Evolutionary conservation across 106 monocot species (phyloP), one percentile per base, ranked within the genome.

Genomic region (Acorus calamus): DNA sequence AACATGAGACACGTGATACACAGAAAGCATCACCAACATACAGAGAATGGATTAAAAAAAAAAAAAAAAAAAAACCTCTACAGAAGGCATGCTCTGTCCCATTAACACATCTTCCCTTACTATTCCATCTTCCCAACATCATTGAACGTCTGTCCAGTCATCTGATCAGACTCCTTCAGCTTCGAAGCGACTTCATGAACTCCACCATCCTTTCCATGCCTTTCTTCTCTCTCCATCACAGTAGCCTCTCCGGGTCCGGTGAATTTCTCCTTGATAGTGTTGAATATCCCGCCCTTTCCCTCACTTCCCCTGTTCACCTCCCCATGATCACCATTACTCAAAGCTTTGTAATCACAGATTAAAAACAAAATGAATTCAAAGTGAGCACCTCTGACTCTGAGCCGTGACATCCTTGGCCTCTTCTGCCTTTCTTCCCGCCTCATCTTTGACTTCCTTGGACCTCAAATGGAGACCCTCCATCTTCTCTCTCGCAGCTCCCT

Each of bases 91-190:
- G 28, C 28, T 28, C 28, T 28, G 28, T 28, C 28, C 28, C 28
- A 28, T 28, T 28, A 28, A 28, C 28, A 28, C 28, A 28, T 28
- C 1, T 28, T 71, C 7, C 81, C 77, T 61, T 85, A 81, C 5
- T 42, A 77, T 4, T 52, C 74, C 59, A 78, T 61, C 56, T 50
- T 60, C n/a, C 72, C 77, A 52, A 63, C 69, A 44, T 76, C 83
- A 56, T 75, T 76, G 75, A 76, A 84, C 11, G 52, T 61, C 56
- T 72, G 71, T 10, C 77, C 81, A 3, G 77, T 59, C 73, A 73
- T 73, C 61, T 84, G 76, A 14, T 76, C 76, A 8, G 79, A 67
- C 3, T 43, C 66, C 79, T 80, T 72, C 50, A 55, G 52, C 45
- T 56, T 28, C 28, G 28, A 28, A 28, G 28, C 28, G 1, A 28